Percentiles rank a stretch among this genome's conserved stretches.
These are phyloP conservation scores for Dendryphion nanum DNA, from an alignment of 2,329 filamentous ascomycete genomes.

Conservation along the genomic window DNA sequence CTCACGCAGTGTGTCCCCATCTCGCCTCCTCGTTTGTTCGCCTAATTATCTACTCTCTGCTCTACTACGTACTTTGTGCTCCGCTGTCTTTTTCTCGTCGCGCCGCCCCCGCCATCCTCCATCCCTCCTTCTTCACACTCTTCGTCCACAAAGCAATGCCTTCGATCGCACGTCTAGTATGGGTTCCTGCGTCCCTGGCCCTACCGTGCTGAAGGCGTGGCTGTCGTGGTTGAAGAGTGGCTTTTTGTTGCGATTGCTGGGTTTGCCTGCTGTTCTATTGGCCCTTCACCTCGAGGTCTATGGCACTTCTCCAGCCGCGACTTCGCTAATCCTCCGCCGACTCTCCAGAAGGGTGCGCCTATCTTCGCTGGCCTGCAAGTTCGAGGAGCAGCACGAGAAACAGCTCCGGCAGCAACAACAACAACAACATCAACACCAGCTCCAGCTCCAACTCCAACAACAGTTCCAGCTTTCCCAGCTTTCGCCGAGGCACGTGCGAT, in stretches of 20 bases:
- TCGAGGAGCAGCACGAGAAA: too few species aligned
- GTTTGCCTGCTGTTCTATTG: slow-evolving; percentile 27
- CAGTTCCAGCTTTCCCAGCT: too few species aligned
- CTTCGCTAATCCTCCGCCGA: slow-evolving; percentile 35
- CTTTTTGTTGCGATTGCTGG: slow-evolving; percentile 22
- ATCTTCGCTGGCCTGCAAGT: slow-evolving; percentile 16
- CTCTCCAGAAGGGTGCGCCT: slow-evolving; percentile 31
- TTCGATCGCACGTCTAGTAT: slow-evolving; percentile 26
- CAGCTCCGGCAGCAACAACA: too few species aligned
- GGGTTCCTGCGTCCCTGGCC: slow-evolving; percentile 28
- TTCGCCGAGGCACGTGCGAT: too few species aligned
- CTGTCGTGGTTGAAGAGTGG: slow-evolving; percentile 24
- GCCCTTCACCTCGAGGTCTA: slow-evolving; percentile 31
- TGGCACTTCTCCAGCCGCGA: slow-evolving; percentile 25
- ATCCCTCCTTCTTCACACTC: not conserved
- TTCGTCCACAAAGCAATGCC: slow-evolving; percentile 26
- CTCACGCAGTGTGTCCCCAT: too few species aligned
- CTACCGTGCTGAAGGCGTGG: slow-evolving; percentile 28
- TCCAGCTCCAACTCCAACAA: too few species aligned
- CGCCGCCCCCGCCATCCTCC: slow-evolving; percentile 1
- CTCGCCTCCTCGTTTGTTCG: too few species aligned
- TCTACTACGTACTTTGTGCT: not conserved
- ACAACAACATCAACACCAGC: too few species aligned
- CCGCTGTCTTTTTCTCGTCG: slow-evolving; percentile 3
- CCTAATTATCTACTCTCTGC: not conserved